Evolutionary conservation across 345 rosid species (phyloP).

Genomic region (Reutealis trisperma): DNA sequence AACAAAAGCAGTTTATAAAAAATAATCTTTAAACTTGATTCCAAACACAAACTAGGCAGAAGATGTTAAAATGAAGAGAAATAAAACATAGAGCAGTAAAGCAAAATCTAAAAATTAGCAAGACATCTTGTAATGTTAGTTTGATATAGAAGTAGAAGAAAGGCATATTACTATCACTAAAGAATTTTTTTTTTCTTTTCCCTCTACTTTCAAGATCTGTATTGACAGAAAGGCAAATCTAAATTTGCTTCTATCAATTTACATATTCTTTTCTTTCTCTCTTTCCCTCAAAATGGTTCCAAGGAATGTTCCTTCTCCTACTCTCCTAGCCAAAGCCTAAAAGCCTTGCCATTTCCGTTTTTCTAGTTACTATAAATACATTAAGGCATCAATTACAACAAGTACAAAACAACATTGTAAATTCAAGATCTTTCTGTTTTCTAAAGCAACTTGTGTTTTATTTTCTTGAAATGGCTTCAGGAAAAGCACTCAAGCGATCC

Average conservation of each 20-base stretch:
- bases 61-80: no score
- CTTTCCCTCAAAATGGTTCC: slow-evolving; percentile 4
- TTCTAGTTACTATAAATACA: background rate
- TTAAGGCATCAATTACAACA: background rate
- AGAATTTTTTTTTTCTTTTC: slow-evolving; percentile 10
- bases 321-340: background rate
- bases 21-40: no score
- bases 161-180: background rate
- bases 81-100: background rate
- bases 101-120: background rate
- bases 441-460: background rate
- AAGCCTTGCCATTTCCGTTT: background rate
- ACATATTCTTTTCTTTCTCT: slow-evolving; percentile 25
- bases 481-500: slow-evolving; percentile 14
- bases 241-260: slow-evolving; percentile 5
- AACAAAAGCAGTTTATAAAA: no score
- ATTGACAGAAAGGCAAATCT: slow-evolving; percentile 6
- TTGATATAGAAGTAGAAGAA: slow-evolving; percentile 2
- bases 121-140: background rate
- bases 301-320: slow-evolving; percentile 19
- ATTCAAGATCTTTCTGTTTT: background rate
- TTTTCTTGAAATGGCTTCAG: slow-evolving; percentile 15
- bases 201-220: slow-evolving; percentile 3
- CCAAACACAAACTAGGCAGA: no score
- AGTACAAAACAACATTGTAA: background rate